These are phyloP conservation scores for Fragaria nilgerrensis DNA, from an alignment of 306 rosid species.

Conservation along the genomic window DNA sequence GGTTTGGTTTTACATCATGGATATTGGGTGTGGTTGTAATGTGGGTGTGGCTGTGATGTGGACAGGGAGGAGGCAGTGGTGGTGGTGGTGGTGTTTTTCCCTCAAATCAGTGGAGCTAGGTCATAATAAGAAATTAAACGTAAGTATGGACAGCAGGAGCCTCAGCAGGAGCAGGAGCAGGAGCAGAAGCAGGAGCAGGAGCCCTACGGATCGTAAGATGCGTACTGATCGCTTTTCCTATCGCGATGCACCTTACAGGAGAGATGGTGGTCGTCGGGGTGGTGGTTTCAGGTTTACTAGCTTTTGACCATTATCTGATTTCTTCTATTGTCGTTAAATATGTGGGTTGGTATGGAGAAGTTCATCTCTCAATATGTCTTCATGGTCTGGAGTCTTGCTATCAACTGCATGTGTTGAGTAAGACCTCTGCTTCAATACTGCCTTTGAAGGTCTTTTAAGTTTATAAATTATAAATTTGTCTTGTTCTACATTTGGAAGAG, in stretches of 20 bases:
- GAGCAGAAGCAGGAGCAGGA: constrained; percentile 95
- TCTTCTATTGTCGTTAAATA: constrained; percentile 23
- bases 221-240: constrained; percentile 90
- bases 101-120: constrained; percentile 66
- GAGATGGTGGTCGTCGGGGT: constrained; percentile 90
- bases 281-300: constrained; percentile 97
- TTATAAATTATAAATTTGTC: not conserved
- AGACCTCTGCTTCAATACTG: not conserved
- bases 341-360: constrained; percentile 34
- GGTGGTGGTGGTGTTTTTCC: constrained; percentile 57
- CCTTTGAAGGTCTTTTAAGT: not conserved
- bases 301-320: constrained; percentile 36
- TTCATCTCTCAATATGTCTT: constrained; percentile 12
- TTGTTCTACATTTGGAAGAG: constrained; percentile 5
- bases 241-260: constrained; percentile 96
- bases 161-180: constrained; percentile 12
- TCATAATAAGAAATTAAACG: constrained; percentile 53
- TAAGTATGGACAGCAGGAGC: constrained; percentile 96
- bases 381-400: constrained; percentile 15
- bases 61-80: constrained; percentile 90
- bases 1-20: constrained; percentile 74
- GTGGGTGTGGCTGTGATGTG: constrained; percentile 96
- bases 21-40: constrained; percentile 89
- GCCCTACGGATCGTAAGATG: constrained; percentile 90
- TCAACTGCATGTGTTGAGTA: constrained; percentile 13